Evolutionary conservation across 768 basidiomycete species (phyloP), one percentile per base, ranked within the genome.

Genomic region (Russula dissimulans): DNA sequence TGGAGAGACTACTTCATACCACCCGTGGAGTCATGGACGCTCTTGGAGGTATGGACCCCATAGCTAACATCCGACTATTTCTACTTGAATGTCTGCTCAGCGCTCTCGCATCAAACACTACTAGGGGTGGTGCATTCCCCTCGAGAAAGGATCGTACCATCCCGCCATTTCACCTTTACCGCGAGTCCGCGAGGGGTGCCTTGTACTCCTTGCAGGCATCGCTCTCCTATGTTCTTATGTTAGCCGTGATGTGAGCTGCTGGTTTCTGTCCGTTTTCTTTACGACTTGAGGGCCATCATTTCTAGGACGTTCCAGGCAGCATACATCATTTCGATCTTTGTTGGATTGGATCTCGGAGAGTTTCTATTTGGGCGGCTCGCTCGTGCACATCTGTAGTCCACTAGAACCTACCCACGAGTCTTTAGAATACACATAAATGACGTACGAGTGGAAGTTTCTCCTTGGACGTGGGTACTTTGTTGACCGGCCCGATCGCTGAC

Each of bases 261-360:
- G 36, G 41, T 67, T 36, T 44, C 39, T 49, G 22, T 32, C 29
- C 3, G 18, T n/a, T 36, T 32, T 17, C 2, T 32, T 54, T 11
- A 11, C 42, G 38, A 59, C 46, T 62, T 60, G 71, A 59, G 65
- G n/a, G 5, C 29, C 17, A 38, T 34, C n/a, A 5, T 36, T 5
- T 5, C 34, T 68, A 95, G 91, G 93, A 88, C 88, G 6, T 94
- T 88, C 73, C 84, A 92, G 65, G 85, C 79, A 5, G 85, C 81
- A 31, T 95, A 82, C 68, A 77, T 94, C 57, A 80, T 94, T 38
- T 77, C 85, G 11, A 81, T 93, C 62, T 69, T 92, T 14, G 56
- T 82, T 3, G 91, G 91, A 1, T 72, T 87, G 34, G 86, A 82
- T 10, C 69, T 87, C 17, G 93, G 91, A 10, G 92, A 95, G 73